Conservation (phyloP, 768 basidiomycete genomes). For the Boletus subcaerulescens region DNA sequence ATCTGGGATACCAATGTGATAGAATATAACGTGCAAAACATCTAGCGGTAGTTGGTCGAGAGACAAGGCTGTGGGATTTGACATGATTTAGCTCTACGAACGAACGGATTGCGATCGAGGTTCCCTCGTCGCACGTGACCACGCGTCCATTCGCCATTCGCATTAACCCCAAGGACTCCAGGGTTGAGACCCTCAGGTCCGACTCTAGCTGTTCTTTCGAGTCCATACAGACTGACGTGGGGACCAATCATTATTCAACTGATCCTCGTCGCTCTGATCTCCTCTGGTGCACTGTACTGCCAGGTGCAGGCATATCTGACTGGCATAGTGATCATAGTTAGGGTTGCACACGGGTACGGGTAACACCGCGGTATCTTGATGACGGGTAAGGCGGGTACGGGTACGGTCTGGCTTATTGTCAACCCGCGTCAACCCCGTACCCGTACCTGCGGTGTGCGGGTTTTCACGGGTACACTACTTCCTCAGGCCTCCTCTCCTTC, state of each 20-base stretch:
- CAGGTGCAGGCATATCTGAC: too few species aligned
- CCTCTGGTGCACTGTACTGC: slow-evolving; percentile 14
- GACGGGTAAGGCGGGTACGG: neutral
- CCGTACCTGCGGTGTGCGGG: neutral
- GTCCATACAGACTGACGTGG: neutral
- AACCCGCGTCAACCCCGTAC: neutral
- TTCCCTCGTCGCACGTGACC: too few species aligned
- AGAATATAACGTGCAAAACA: slow-evolving; percentile 5
- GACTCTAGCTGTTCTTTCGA: neutral
- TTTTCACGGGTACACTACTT: neutral
- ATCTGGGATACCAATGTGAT: slow-evolving; percentile 15
- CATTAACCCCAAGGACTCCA: too few species aligned
- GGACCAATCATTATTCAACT: neutral
- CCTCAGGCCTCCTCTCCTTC: too few species aligned
- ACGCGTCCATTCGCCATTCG: too few species aligned
- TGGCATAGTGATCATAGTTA: too few species aligned
- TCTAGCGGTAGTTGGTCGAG: slow-evolving; percentile 14
- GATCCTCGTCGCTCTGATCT: slow-evolving; percentile 8
- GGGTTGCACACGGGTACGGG: neutral
- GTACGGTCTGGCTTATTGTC: neutral
- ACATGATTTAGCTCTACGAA: too few species aligned
- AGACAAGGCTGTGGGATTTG: neutral
- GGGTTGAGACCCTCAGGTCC: neutral
- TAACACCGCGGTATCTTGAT: neutral
- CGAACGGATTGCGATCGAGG: too few species aligned